Percentiles rank a stretch among this genome's conserved stretches.
phyloP scores from a whole-genome alignment of 805 yeast genomes.

The Cyberlindnera meyerae region DNA sequence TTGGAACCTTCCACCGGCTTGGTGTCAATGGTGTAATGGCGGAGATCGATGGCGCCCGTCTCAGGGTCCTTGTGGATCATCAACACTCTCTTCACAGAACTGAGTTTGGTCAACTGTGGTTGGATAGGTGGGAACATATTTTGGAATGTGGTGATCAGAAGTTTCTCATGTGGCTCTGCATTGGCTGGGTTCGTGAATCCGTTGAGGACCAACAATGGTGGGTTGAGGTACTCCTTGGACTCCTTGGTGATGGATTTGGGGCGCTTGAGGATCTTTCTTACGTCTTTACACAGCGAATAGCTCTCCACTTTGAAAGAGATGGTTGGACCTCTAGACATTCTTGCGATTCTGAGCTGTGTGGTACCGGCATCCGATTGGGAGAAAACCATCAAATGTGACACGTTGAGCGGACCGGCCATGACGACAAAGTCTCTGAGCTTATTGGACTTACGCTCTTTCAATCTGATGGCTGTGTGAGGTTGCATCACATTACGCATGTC shows the following conservation, averaged over 20 bases:
- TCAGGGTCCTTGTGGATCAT: conserved; percentile 70
- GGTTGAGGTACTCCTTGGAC: conserved; percentile 54
- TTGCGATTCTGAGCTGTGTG: conserved; percentile 75
- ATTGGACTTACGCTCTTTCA: conserved; percentile 82
- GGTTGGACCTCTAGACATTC: conserved; percentile 94
- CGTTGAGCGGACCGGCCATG: conserved; percentile 98
- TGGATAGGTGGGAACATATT: conserved; percentile 93
- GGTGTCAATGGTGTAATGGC: conserved; percentile 88
- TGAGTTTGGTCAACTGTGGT: conserved; percentile 73
- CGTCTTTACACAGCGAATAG: conserved; percentile 81
- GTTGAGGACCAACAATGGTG: conserved; percentile 89
- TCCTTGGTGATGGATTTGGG: conserved; percentile 77
- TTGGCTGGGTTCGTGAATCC: conserved; percentile 72
- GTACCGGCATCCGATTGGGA: conserved; percentile 79
- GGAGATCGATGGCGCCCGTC: conserved; percentile 70
- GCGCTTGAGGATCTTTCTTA: conserved; percentile 57
- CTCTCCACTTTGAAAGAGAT: conserved; percentile 71
- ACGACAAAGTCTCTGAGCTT: conserved; percentile 89
- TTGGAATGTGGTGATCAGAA: conserved; percentile 85
- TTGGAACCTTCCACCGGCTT: conserved; percentile 63
- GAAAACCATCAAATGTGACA: conserved; percentile 81
- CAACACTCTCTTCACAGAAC: conserved; percentile 75
- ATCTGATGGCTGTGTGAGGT: conserved; percentile 90
- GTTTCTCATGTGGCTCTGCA: conserved; percentile 67
- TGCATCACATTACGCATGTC: conserved; percentile 91